Percentiles rank a stretch among this genome's conserved stretches.
phyloP scores from a whole-genome alignment of 306 rosid genomes.

The Inga oerstediana region DNA sequence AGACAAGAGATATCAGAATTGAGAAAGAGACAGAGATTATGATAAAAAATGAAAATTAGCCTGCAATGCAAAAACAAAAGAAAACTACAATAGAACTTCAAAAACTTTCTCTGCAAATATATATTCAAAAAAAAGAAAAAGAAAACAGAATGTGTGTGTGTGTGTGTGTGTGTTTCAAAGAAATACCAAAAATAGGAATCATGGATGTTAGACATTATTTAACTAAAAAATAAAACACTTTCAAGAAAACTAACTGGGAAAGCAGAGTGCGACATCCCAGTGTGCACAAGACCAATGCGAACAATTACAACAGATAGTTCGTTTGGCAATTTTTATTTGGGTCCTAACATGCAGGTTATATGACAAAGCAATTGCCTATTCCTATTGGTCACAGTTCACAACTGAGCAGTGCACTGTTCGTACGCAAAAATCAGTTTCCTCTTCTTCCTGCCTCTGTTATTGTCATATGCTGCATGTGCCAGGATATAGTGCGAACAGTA shows the following conservation, averaged over 20 bases:
- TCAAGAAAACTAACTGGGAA: background rate
- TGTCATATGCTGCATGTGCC: background rate
- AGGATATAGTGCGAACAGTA: background rate
- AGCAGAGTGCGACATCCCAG: background rate
- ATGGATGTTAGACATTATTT: background rate
- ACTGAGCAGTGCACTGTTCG: background rate
- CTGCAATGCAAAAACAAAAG: background rate
- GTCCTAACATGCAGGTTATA: slow-evolving; percentile 8
- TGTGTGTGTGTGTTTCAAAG: background rate
- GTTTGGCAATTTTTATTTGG: background rate
- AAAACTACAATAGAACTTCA: slow-evolving; percentile 5
- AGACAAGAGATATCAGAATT: slow-evolving; percentile 8
- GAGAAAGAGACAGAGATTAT: slow-evolving; percentile 16
- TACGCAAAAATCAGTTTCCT: background rate
- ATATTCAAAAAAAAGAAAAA: background rate
- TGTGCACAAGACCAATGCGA: slow-evolving; percentile 1
- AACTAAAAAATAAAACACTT: background rate
- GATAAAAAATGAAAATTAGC: slow-evolving; percentile 6
- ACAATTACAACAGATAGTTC: background rate
- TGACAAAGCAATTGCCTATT: background rate
- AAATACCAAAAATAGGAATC: background rate
- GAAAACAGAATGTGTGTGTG: background rate
- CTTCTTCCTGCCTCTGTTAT: background rate
- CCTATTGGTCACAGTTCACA: background rate
- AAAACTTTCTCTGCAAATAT: background rate